These are phyloP conservation scores for Tillandsia leiboldiana DNA, from an alignment of 176 grass and related monocot species.

Conservation along the genomic window DNA sequence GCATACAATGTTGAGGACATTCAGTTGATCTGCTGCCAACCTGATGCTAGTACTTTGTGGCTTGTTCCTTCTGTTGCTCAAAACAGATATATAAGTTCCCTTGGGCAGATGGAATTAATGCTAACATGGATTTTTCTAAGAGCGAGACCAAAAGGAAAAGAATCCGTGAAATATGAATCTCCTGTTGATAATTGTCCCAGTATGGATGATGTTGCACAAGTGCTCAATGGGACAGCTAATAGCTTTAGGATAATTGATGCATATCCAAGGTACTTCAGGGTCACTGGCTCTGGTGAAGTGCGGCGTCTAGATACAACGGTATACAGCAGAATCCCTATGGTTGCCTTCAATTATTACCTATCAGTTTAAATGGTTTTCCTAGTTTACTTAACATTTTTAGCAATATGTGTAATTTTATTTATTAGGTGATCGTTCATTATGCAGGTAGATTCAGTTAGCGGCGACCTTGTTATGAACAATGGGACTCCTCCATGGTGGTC, in stretches of 20 bases:
- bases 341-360: neutral
- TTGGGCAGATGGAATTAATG: constrained; percentile 62
- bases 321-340: constrained; percentile 2
- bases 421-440: constrained; percentile 6
- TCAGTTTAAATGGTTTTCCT: constrained; percentile 7
- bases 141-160: constrained; percentile 94
- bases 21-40: constrained; percentile 93
- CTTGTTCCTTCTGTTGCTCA: constrained; percentile 71
- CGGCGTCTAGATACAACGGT: constrained; percentile 67
- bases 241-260: constrained; percentile 70
- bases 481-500: constrained; percentile 84
- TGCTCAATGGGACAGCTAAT: constrained; percentile 59
- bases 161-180: constrained; percentile 78
- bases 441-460: constrained; percentile 69
- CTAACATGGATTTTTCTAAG: constrained; percentile 86
- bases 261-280: constrained; percentile 82
- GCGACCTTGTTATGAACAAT: constrained; percentile 60
- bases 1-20: constrained; percentile 88
- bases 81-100: constrained; percentile 56
- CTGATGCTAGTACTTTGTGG: constrained; percentile 86
- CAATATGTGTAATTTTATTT: constrained; percentile 3
- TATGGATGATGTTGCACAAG: constrained; percentile 57
- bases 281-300: constrained; percentile 96
- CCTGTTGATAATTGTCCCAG: constrained; percentile 39
- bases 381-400: constrained; percentile 4